phyloP scores from a whole-genome alignment of 306 rosid species.

The Sophora flavescens region DNA sequence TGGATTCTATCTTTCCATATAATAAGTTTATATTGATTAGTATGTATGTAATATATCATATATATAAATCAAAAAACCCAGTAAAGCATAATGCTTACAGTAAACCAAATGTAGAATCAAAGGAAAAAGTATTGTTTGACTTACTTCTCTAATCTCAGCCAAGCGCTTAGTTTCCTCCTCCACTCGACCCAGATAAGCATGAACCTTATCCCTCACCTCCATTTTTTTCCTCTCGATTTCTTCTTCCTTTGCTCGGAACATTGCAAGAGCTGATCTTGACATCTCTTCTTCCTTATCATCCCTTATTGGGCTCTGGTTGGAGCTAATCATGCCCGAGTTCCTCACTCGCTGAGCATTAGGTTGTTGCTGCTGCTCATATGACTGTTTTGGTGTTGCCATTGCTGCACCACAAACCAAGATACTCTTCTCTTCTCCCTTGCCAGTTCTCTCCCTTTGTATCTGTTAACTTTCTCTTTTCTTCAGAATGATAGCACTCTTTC shows the following conservation, averaged over 20 bases:
- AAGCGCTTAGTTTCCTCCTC: constrained; percentile 82
- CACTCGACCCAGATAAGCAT: constrained; percentile 73
- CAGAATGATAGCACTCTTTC: constrained; percentile 71
- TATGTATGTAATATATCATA: not conserved
- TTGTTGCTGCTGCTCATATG: constrained; percentile 61
- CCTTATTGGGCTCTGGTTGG: constrained; percentile 63
- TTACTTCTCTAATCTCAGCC: constrained; percentile 91
- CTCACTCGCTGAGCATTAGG: constrained; percentile 54
- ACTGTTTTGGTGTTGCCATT: constrained; percentile 80
- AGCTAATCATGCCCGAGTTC: constrained; percentile 62
- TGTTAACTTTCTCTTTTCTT: constrained; percentile 45
- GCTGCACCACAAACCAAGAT: constrained; percentile 49
- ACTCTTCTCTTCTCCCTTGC: constrained; percentile 40
- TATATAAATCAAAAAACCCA: not conserved
- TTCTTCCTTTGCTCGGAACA: constrained; percentile 85
- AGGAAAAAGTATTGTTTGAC: constrained; percentile 45
- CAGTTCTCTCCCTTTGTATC: constrained; percentile 23
- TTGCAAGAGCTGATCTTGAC: constrained; percentile 75
- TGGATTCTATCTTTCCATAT: not conserved
- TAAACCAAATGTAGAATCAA: not conserved
- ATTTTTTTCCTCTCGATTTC: constrained; percentile 87
- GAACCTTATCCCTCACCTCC: constrained; percentile 88
- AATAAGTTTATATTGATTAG: not conserved
- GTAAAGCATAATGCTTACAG: constrained; percentile 2
- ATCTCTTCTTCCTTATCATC: constrained; percentile 87